Base-by-base conservation (phyloP, 208 protist genomes). In the Strigomonas culicis region DNA sequence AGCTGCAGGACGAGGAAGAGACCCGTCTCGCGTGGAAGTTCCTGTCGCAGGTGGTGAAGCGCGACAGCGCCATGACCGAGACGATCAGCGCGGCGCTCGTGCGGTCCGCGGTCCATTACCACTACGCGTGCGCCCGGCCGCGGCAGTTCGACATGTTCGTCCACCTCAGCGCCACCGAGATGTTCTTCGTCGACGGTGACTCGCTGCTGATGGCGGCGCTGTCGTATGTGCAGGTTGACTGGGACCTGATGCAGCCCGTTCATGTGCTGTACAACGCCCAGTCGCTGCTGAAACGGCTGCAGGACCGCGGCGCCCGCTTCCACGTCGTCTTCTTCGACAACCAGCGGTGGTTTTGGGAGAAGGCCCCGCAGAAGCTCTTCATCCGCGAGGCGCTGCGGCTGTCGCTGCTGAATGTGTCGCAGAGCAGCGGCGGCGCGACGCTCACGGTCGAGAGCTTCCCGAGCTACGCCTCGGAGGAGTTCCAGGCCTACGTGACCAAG, bases 131-230 rank as follows among this genome's bases (percentile, higher is more conserved):
- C 31, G 73, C 81, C n/a, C 75, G 82, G 7, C 92, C 92, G n/a
- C 78, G 79, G 13, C 79, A 89, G 70, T 88, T 92, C 68, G 89
- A 97, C 53, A 93, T 97, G 70, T 97, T 97, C 56, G 79, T 92
- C 7, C 88, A 97, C 66, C 74, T 97, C 39, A 93, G 82, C 59
- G 89, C 87, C 28, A 77, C 68, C 51, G 89, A 94, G 66, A 92
- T 93, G 77, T 97, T 97, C 63, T 92, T 97, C 75, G 90, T 97
- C 70, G 92, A 97, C 62, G 88, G 88, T 56, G 92, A 97, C 66
- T 88, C 92, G 28, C 82, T 97, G 27, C 74, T 97, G 28, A 91
- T 95, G 79, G 77, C 80, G 49, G 86, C 86, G 19, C 58, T 95
- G 44, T 93, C 85, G 11, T 84, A 72, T 22, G 72, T 55, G 62